Evolutionary conservation across 176 grass and related monocot genomes (phyloP), one percentile per base, ranked within the genome.

Genomic region (Oryza brachyantha): DNA sequence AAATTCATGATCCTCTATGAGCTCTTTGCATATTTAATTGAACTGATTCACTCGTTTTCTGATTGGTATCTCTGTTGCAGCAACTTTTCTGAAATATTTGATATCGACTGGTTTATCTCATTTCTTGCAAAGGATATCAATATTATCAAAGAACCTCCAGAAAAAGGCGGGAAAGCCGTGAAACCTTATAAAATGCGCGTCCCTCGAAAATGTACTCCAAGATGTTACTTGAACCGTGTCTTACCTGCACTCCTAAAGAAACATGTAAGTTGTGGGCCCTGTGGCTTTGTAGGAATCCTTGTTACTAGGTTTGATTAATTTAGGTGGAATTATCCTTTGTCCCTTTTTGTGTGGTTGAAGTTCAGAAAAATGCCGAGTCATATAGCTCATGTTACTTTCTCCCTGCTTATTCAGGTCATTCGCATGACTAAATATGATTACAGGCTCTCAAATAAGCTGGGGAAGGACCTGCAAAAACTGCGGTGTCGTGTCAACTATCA

Each of bases 351-450:
- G 11, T 73, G 28, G 28, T 19, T 39, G 36, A 67, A 63, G 32
- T 62, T 52, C 31, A 54, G 52, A 77, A 66, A 12, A 66, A 45
- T 77, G 21, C 37, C 17, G 22, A 66, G 54, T 39, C 71, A 78
- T 21, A 35, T 84, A 64, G 17, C n/a, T 84, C 54, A 76, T 77
- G 58, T 73, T 29, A 36, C 41, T 84, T 73, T 34, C 25, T 79
- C 59, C n/a, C 25, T 79, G 28, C 32, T 81, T 66, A 42, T 90
- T 87, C 83, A 97, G 94, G 94, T 94, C 79, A 87, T 99, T 87
- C 84, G 88, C 66, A 72, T 99, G 84, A 95, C 92, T 48, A 98
- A 99, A 85, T 99, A 87, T 79, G 96, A 99, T 75, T 99, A 99
- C 60, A 90, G 96, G 46, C 83, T 99, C 58, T 87, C 96, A 59